phyloP scores from a whole-genome alignment of 805 yeast species.

The Komagataella pseudopastoris region DNA sequence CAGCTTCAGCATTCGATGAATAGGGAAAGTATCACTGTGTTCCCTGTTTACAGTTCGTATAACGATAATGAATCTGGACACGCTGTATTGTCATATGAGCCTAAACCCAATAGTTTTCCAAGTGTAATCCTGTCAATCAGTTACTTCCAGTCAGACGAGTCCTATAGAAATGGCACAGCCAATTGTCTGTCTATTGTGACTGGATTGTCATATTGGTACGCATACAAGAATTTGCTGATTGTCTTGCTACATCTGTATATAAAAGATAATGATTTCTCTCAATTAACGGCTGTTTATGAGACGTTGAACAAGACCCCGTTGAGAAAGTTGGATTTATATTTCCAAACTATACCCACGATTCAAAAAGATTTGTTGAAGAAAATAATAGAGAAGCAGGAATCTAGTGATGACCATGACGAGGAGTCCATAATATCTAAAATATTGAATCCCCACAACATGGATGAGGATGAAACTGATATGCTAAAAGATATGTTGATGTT shows the following conservation, averaged over 20 bases:
- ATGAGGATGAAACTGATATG: neutral
- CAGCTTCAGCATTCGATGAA: constrained; percentile 29
- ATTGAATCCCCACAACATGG: neutral
- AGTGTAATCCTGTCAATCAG: constrained; percentile 13
- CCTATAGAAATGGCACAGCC: constrained; percentile 25
- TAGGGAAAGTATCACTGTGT: constrained; percentile 44
- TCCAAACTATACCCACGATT: neutral
- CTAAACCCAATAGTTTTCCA: neutral
- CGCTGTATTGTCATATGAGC: constrained; percentile 9
- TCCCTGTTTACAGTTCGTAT: constrained; percentile 28
- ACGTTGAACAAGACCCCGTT: constrained; percentile 17
- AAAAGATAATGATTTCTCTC: constrained; percentile 6
- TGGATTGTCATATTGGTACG: constrained; percentile 26
- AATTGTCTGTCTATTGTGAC: constrained; percentile 35
- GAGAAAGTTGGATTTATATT: constrained; percentile 1
- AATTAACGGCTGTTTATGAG: constrained; percentile 7
- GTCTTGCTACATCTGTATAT: constrained; percentile 31
- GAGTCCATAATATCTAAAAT: neutral
- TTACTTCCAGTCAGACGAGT: constrained; percentile 17
- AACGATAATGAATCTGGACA: constrained; percentile 25
- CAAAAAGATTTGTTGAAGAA: neutral
- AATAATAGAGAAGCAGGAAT: constrained; percentile 1
- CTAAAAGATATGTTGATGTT: neutral
- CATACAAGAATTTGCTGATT: constrained; percentile 33
- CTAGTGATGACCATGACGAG: neutral